Conservation (phyloP, 805 yeast species). For the Zygosaccharomyces lentus region DNA sequence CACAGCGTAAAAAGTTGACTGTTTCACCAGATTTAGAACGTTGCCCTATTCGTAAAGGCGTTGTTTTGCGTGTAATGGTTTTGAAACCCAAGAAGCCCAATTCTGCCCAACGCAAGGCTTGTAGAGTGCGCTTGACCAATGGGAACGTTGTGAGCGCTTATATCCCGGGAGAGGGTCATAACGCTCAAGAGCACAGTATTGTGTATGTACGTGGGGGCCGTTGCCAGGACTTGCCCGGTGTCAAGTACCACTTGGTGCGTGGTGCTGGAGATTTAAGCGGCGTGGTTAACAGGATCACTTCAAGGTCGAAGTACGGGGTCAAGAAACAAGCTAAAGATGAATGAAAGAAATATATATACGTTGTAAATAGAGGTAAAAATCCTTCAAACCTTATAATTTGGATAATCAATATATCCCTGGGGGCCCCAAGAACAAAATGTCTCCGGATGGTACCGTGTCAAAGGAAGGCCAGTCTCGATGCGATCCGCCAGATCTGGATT, state of each 20-base stretch:
- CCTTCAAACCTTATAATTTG: constrained; percentile 1
- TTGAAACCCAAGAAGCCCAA: constrained; percentile 97
- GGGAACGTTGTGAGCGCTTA: constrained; percentile 88
- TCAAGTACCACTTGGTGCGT: constrained; percentile 87
- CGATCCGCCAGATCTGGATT: constrained; percentile 51
- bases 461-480: constrained; percentile 36
- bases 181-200: constrained; percentile 95
- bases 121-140: constrained; percentile 87
- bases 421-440: constrained; percentile 40
- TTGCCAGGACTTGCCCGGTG: constrained; percentile 98
- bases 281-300: constrained; percentile 85
- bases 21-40: constrained; percentile 77
- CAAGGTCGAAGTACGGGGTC: constrained; percentile 92
- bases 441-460: constrained; percentile 42
- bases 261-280: constrained; percentile 93
- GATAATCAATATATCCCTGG: constrained; percentile 5
- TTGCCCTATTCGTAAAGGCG: constrained; percentile 91
- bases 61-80: constrained; percentile 88
- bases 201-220: constrained; percentile 98
- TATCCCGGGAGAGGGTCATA: constrained; percentile 98
- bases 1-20: constrained; percentile 43
- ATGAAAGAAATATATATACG: not conserved
- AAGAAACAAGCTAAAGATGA: constrained; percentile 62
- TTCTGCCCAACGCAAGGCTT: constrained; percentile 95
- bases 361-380: constrained; percentile 3